Conservation (phyloP, 2,329 filamentous ascomycete genomes). For the Cytospora chrysosperma region DNA sequence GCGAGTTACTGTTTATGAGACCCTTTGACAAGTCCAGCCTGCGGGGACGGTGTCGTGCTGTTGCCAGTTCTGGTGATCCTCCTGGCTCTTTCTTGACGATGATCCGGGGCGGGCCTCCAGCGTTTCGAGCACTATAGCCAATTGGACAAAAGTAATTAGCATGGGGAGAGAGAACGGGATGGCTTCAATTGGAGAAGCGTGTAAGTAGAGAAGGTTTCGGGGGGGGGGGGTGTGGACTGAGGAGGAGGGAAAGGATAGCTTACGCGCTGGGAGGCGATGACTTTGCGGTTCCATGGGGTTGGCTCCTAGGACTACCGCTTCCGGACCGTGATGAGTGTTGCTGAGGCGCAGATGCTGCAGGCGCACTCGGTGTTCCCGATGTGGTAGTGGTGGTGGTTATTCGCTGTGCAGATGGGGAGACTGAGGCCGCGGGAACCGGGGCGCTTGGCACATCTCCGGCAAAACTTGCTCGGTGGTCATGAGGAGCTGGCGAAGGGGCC, state of each 20-base stretch:
- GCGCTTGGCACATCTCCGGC: slow-evolving; percentile 47
- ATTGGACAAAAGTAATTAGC: slow-evolving; percentile 19
- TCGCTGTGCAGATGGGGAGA: slow-evolving; percentile 48
- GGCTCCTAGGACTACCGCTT: slow-evolving; percentile 54
- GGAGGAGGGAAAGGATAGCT: slow-evolving; percentile 34
- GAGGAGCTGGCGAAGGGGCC: slow-evolving; percentile 66
- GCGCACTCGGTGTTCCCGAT: slow-evolving; percentile 43
- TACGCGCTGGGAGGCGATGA: slow-evolving; percentile 61
- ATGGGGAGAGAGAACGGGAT: slow-evolving; percentile 26
- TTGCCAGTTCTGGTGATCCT: slow-evolving; percentile 55
- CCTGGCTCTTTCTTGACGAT: slow-evolving; percentile 95
- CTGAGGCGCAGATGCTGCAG: slow-evolving; percentile 30
- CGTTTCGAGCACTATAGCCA: slow-evolving; percentile 49
- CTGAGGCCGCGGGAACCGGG: slow-evolving; percentile 32
- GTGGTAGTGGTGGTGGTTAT: slow-evolving; percentile 34
- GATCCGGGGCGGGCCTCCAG: slow-evolving; percentile 67
- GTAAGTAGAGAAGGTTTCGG: slow-evolving; percentile 1
- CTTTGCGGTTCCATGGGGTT: slow-evolving; percentile 43
- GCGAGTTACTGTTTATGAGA: slow-evolving; percentile 46
- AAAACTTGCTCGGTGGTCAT: slow-evolving; percentile 58
- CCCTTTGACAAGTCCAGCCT: slow-evolving; percentile 75
- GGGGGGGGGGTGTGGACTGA: slow-evolving; percentile 8
- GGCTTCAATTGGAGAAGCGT: slow-evolving; percentile 25
- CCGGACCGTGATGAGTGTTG: slow-evolving; percentile 42
- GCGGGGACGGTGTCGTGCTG: slow-evolving; percentile 71